A percentile compares a stretch with the other conserved stretches of the same genome.
These are phyloP conservation scores for Nemania sp. DNA, from an alignment of 2,329 filamentous ascomycete species.

Conservation along the genomic window DNA sequence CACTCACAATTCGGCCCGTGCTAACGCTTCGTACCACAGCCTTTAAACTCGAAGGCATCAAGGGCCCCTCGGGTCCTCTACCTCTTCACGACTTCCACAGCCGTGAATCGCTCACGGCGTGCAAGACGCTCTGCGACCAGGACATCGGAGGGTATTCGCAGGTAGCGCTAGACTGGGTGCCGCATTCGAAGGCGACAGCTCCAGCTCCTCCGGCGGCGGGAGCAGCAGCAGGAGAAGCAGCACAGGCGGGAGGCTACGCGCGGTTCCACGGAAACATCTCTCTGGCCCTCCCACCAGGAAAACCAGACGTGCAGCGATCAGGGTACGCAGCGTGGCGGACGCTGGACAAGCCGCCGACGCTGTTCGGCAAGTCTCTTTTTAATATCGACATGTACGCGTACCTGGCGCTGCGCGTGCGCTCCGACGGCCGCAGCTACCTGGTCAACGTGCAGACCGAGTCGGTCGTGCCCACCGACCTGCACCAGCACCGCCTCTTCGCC, in stretches of 20 bases:
- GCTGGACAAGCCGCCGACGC: constrained; percentile 69
- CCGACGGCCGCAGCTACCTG: constrained; percentile 89
- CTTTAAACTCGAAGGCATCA: constrained; percentile 69
- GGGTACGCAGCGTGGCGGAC: constrained; percentile 94
- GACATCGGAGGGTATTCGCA: constrained; percentile 86
- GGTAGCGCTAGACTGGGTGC: constrained; percentile 56
- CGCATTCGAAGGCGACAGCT: constrained; percentile 27
- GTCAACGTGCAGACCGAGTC: constrained; percentile 95
- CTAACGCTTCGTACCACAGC: constrained; percentile 48
- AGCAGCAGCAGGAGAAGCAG: too few relatives aligned
- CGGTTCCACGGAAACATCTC: constrained; percentile 89
- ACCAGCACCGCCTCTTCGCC: constrained; percentile 87
- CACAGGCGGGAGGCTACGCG: constrained; percentile 63
- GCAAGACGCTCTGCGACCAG: constrained; percentile 82
- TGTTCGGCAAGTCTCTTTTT: constrained; percentile 88
- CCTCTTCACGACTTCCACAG: constrained; percentile 66
- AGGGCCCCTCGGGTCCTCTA: constrained; percentile 64
- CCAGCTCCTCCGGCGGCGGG: constrained; percentile 20
- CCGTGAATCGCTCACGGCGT: constrained; percentile 50
- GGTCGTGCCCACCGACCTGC: constrained; percentile 90
- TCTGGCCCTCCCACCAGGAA: constrained; percentile 75
- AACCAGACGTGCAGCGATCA: constrained; percentile 73
- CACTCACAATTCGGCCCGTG: constrained; percentile 15
- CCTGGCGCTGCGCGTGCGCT: constrained; percentile 85
- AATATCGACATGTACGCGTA: constrained; percentile 88